Conservation (phyloP, 805 yeast genomes). For the Kregervanrija delftensis region DNA sequence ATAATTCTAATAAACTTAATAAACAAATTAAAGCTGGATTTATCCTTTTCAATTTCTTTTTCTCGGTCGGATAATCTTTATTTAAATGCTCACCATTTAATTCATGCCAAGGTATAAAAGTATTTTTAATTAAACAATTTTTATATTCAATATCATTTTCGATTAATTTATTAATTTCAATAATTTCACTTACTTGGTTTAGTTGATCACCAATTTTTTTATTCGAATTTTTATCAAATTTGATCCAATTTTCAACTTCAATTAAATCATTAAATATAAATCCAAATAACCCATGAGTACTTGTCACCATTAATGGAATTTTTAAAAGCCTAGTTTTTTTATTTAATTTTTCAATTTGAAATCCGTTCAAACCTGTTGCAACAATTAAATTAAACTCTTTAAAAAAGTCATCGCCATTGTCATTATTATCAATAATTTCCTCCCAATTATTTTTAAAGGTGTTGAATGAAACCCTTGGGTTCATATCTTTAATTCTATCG, state of each 20-base stretch:
- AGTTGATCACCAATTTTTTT: constrained; percentile 43
- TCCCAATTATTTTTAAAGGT: constrained; percentile 9
- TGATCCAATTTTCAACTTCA: constrained; percentile 48
- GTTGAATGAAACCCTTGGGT: constrained; percentile 63
- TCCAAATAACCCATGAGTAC: constrained; percentile 76
- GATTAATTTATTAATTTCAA: constrained; percentile 26
- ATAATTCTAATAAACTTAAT: constrained; percentile 47
- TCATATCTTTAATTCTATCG: constrained; percentile 59
- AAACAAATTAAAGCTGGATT: constrained; percentile 54
- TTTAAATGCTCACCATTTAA: constrained; percentile 4
- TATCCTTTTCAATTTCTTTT: constrained; percentile 38
- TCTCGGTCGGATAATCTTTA: constrained; percentile 13
- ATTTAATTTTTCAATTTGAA: constrained; percentile 44
- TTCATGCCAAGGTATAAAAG: constrained; percentile 31
- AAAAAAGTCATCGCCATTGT: constrained; percentile 33
- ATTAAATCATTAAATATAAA: constrained; percentile 75
- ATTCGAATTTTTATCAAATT: constrained; percentile 42
- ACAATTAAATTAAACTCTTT: constrained; percentile 61
- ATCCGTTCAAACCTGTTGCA: constrained; percentile 54
- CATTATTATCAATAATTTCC: constrained; percentile 14
- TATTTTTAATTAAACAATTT: constrained; percentile 30
- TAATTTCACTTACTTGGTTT: constrained; percentile 35
- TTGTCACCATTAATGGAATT: constrained; percentile 63
- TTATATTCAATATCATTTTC: constrained; percentile 33
- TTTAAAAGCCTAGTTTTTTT: constrained; percentile 43